Evolutionary conservation across 2,329 filamentous ascomycete genomes (phyloP), one percentile per base, ranked within the genome.

Genomic region (Periconia digitata): DNA sequence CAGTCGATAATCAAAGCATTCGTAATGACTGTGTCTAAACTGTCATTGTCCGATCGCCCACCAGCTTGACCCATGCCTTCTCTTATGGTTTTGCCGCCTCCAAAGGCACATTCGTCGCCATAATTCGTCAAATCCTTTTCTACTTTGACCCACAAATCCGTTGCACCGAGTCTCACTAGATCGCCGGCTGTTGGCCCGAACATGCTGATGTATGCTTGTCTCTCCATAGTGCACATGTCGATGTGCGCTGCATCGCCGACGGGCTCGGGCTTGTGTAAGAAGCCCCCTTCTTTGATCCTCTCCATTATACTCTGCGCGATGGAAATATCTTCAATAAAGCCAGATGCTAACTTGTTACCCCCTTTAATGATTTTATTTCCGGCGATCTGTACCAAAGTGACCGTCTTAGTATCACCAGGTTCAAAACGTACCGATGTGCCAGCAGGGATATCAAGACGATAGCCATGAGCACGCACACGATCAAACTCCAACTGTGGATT

Each of bases 61-160:
- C 86, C 87, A 5, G 91, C 89, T 75, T 96, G 92, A 3, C 92
- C 92, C 92, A 97, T 97, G 24, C 92, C 92, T 70, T 97, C 92
- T 52, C 92, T 83, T 49, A 97, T 75, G 32, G 90, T 94, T 79
- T 97, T 97, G 40, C 92, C 92, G 38, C 92, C 92, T 15, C 92
- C 92, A 71, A 97, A 97, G 56, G 91, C 87, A 70, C 92, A 96
- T 74, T 97, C 92, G 55, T 97, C 92, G 8, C 92, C 92, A 66
- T 95, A 95, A 4, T 78, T 76, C 0, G 92, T 92, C 61, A 87
- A 76, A 66, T 97, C 92, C 53, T 85, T 87, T 74, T 97, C 92
- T 6, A 97, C 89, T 70, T 85, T 84, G 63, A 97, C 80, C 91
- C 92, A 96, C 8, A 97, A 78, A 68, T 95, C 87, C 2, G 92